Percentiles rank a stretch among this genome's conserved stretches.
These are phyloP conservation scores for Ogataea polymorpha DNA, from an alignment of 805 yeast genomes.

Conservation along the genomic window DNA sequence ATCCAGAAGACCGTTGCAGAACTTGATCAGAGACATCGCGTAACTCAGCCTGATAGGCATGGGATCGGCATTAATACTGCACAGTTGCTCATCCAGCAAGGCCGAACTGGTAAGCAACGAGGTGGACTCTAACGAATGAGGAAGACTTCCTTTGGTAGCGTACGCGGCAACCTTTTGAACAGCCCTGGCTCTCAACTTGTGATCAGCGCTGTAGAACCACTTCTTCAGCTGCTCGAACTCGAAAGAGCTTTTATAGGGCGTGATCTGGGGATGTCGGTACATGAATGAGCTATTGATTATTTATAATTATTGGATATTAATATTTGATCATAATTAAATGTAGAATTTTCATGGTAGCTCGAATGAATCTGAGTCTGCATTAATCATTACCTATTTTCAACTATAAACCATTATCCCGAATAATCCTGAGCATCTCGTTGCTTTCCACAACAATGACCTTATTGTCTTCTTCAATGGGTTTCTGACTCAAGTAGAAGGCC, in stretches of 20 bases:
- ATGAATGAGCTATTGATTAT: constrained; percentile 1
- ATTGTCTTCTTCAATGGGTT: constrained; percentile 23
- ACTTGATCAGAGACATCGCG: constrained; percentile 72
- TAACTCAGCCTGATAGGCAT: constrained; percentile 50
- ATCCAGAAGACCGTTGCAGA: constrained; percentile 89
- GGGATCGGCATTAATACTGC: constrained; percentile 25
- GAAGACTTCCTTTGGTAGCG: constrained; percentile 58
- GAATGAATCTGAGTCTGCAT: too few species aligned
- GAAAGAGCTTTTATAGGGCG: constrained; percentile 34
- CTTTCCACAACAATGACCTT: constrained; percentile 25
- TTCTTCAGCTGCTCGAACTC: constrained; percentile 47
- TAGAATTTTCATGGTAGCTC: neutral
- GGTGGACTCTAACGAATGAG: constrained; percentile 72
- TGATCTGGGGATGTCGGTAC: constrained; percentile 30
- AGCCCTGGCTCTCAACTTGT: constrained; percentile 39
- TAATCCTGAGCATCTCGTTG: constrained; percentile 22
- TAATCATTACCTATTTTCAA: neutral
- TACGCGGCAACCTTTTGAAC: constrained; percentile 51
- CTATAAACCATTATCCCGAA: constrained; percentile 11
- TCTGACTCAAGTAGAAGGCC: constrained; percentile 29
- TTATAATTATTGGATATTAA: constrained; percentile 1
- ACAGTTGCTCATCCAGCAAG: constrained; percentile 38
- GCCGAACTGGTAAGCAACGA: constrained; percentile 51
- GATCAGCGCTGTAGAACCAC: constrained; percentile 43
- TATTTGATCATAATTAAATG: neutral